Evolutionary conservation across 139 green algal genomes (phyloP), one percentile per base, ranked within the genome.

Genomic region (Picochlorum sp.): DNA sequence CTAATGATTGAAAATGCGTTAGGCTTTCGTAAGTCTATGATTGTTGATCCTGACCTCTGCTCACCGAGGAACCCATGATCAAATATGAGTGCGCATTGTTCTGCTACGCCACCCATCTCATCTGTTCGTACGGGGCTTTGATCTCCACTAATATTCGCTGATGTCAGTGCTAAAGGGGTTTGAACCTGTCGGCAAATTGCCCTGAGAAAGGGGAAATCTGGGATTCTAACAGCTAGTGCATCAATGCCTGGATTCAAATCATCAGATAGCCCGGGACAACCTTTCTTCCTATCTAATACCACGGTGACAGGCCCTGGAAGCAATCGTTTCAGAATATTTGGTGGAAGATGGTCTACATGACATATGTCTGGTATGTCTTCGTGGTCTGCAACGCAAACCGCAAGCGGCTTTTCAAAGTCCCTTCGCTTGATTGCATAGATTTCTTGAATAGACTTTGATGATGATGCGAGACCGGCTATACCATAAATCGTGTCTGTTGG

Each of bases 271-370:
- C n/a, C n/a, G 2, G 74, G 69, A 8, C 77, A 75, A 26, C 69
- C 70, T 2, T 51, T 11, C 11, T 45, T 66, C 21, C 75, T 71
- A 1, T 34, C 47, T 34, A 93, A 68, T 44, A 93, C 51, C 30
- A 93, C 41, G 11, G 85, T 93, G 26, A 88, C 71, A 3, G 85
- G 70, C 7, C 86, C 86, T 0, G 86, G 86, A 49, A 93, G 74
- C 61, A 93, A 73, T 6, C 69, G 67, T 15, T 69, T 49, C 62
- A 91, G 68, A 54, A 91, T 63, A 20, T 77, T 74, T 2, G 26
- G 3, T 3, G 80, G 80, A 24, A 88, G 49, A 41, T 70, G 58
- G 59, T 7, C 8, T 16, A 32, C 28, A 49, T 78, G 30, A 2
- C 50, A 78, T 50, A 78, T 86, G 2, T 37, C 41, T 1, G 20